Evolutionary conservation across 768 basidiomycete species (phyloP).

Genomic region (Amanita molliuscula): DNA sequence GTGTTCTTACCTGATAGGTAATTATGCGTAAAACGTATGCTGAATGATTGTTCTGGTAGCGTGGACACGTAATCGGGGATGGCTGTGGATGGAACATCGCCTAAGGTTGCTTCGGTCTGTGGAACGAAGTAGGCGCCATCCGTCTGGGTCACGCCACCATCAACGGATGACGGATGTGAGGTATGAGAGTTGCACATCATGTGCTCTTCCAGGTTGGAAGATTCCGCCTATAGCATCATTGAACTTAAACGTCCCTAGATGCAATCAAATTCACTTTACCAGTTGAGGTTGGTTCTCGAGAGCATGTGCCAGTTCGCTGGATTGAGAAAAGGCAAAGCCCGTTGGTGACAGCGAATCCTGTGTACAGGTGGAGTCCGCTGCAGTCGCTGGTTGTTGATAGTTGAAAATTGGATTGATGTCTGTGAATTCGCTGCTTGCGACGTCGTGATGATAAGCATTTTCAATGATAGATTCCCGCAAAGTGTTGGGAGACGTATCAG

Average conservation of each 20-base stretch:
- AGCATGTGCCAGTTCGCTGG: constrained; percentile 20
- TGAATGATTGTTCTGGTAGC: neutral
- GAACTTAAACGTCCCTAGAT: neutral
- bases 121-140: neutral
- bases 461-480: constrained; percentile 7
- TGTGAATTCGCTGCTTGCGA: constrained; percentile 8
- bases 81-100: neutral
- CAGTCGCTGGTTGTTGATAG: constrained; percentile 12
- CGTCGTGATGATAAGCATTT: constrained; percentile 13
- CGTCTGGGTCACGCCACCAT: neutral
- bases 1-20: neutral
- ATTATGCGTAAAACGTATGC: neutral
- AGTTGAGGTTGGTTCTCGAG: constrained; percentile 16
- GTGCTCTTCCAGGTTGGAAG: constrained; percentile 2
- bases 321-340: constrained; percentile 14
- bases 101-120: neutral
- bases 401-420: neutral
- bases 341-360: constrained; percentile 11
- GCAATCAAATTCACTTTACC: constrained; percentile 11
- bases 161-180: constrained; percentile 1
- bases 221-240: neutral
- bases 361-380: constrained; percentile 13
- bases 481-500: constrained; percentile 13
- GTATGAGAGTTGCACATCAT: neutral
- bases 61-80: neutral